Evolutionary conservation across 2,329 filamentous ascomycete species (phyloP).

Genomic region (Phyllosticta capitalensis): DNA sequence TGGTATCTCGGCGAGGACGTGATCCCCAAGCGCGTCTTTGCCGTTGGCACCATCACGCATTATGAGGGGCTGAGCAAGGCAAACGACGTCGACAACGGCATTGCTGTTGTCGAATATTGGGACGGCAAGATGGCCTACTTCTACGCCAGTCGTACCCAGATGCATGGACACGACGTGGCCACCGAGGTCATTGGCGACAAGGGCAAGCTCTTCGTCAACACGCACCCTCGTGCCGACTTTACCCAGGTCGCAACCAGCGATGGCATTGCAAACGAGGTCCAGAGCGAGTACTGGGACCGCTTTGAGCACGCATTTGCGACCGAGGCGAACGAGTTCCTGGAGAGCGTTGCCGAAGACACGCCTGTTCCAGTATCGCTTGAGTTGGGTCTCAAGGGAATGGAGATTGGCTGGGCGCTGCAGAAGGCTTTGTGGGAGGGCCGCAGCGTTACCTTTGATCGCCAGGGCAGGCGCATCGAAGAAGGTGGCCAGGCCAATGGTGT

Average conservation of each 20-base stretch:
- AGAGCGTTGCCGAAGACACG: conserved; percentile 26
- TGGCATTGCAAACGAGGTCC: conserved; percentile 30
- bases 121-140: conserved; percentile 36
- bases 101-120: conserved; percentile 37
- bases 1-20: conserved; percentile 31
- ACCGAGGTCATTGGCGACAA: conserved; percentile 36
- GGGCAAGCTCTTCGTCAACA: conserved; percentile 36
- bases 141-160: conserved; percentile 34
- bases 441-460: conserved; percentile 40
- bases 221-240: conserved; percentile 17
- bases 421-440: conserved; percentile 45
- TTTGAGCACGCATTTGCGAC: conserved; percentile 33
- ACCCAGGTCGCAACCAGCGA: conserved; percentile 20
- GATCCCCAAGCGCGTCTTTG: conserved; percentile 29
- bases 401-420: conserved; percentile 42
- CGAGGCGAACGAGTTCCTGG: conserved; percentile 33
- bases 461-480: conserved; percentile 12
- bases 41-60: conserved; percentile 25
- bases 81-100: conserved; percentile 36
- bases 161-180: conserved; percentile 34
- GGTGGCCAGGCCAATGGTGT: neutral
- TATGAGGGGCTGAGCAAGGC: conserved; percentile 30
- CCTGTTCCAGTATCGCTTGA: conserved; percentile 28
- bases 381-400: conserved; percentile 25
- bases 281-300: conserved; percentile 30